Evolutionary conservation across 345 rosid genomes (phyloP).

Genomic region (Arabis alpina): DNA sequence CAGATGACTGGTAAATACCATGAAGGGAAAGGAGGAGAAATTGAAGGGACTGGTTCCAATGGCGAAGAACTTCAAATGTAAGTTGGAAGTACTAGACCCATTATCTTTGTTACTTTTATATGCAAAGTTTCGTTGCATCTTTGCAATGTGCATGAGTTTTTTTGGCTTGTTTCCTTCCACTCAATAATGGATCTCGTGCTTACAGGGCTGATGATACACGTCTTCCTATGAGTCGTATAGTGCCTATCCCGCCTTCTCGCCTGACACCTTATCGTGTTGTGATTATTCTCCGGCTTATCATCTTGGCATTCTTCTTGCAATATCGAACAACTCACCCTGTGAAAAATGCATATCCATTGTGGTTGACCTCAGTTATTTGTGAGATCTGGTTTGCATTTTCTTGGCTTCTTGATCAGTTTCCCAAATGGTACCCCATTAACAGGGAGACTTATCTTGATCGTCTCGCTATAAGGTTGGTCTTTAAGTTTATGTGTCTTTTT

Average conservation of each 20-base stretch:
- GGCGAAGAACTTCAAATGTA: conserved; percentile 98
- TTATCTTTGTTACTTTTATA: conserved; percentile 16
- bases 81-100: conserved; percentile 41
- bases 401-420: conserved; percentile 99
- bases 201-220: conserved; percentile 94
- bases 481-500: conserved; percentile 13
- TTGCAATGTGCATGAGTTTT: conserved; percentile 7
- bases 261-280: conserved; percentile 85
- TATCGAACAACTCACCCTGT: conserved; percentile 97
- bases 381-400: conserved; percentile 99
- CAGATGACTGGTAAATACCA: conserved; percentile 74
- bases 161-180: background rate
- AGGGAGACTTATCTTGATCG: conserved; percentile 98
- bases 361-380: conserved; percentile 96
- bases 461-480: conserved; percentile 81
- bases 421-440: conserved; percentile 95
- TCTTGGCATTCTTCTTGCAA: conserved; percentile 96
- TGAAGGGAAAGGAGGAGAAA: conserved; percentile 92
- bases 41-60: conserved; percentile 97
- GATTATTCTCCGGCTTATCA: conserved; percentile 90
- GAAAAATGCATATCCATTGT: conserved; percentile 87
- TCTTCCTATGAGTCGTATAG: conserved; percentile 90
- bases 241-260: conserved; percentile 82
- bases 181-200: conserved; percentile 36
- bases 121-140: background rate